Evolutionary conservation across 768 basidiomycete species (phyloP).

Genomic region (Amanita pseudoporphyria): DNA sequence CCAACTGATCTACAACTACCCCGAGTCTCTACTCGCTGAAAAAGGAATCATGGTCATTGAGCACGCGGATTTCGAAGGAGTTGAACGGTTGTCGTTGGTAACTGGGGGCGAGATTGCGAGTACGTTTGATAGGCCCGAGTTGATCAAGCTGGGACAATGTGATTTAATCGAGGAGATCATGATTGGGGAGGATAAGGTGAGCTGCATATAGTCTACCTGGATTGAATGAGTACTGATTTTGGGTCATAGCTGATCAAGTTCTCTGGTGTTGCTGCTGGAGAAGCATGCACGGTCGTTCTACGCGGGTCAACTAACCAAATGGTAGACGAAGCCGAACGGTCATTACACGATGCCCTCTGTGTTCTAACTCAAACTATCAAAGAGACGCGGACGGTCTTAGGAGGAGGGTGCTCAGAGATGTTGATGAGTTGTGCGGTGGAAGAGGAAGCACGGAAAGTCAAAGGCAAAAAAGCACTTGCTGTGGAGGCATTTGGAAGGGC

Average conservation of each 20-base stretch:
- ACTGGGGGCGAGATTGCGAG: slow-evolving; percentile 97
- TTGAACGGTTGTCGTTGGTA: slow-evolving; percentile 90
- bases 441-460: slow-evolving; percentile 71
- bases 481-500: slow-evolving; percentile 88
- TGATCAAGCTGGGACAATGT: slow-evolving; percentile 87
- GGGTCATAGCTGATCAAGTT: slow-evolving; percentile 89
- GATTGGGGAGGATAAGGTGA: slow-evolving; percentile 98
- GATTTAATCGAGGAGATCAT: slow-evolving; percentile 98
- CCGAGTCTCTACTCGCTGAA: slow-evolving; percentile 91
- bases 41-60: slow-evolving; percentile 94
- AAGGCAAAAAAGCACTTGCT: slow-evolving; percentile 94
- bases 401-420: slow-evolving; percentile 98
- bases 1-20: slow-evolving; percentile 99
- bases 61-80: slow-evolving; percentile 98
- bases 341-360: slow-evolving; percentile 93
- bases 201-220: background rate
- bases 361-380: slow-evolving; percentile 97
- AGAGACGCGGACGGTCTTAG: slow-evolving; percentile 90
- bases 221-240: background rate
- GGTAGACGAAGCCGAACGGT: slow-evolving; percentile 98
- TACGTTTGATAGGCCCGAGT: slow-evolving; percentile 88
- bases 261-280: slow-evolving; percentile 95
- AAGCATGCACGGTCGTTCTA: slow-evolving; percentile 96
- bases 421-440: slow-evolving; percentile 94
- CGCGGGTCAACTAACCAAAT: slow-evolving; percentile 97